These are phyloP conservation scores for Suillus hirtellus DNA, from an alignment of 768 basidiomycete species.

Conservation along the genomic window DNA sequence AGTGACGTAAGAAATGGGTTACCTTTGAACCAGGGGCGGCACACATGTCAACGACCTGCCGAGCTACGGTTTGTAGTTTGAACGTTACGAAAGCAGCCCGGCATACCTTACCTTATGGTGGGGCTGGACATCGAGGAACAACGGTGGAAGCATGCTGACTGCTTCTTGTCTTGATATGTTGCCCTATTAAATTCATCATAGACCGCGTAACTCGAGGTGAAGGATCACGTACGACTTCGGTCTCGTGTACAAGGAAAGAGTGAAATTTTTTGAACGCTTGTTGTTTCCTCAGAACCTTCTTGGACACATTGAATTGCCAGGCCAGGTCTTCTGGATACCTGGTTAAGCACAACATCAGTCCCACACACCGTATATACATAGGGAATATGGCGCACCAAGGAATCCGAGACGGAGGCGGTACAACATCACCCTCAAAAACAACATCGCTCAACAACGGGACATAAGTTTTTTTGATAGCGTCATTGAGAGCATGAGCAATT, in stretches of 20 bases:
- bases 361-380: background rate
- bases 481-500: conserved; percentile 72
- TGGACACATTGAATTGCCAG: conserved; percentile 95
- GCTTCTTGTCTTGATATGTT: conserved; percentile 96
- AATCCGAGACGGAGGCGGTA: conserved; percentile 81
- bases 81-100: conserved; percentile 1
- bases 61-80: conserved; percentile 8
- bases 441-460: conserved; percentile 75
- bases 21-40: conserved; percentile 98
- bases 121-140: conserved; percentile 92
- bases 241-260: conserved; percentile 95
- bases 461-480: conserved; percentile 73
- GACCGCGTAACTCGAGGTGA: background rate
- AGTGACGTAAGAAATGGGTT: conserved; percentile 7
- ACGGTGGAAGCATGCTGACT: conserved; percentile 98
- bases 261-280: conserved; percentile 95
- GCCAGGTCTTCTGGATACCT: conserved; percentile 96
- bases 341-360: background rate
- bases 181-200: conserved; percentile 52
- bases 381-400: conserved; percentile 60
- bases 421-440: conserved; percentile 69
- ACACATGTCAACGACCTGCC: conserved; percentile 92
- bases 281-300: conserved; percentile 82
- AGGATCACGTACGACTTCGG: conserved; percentile 78
- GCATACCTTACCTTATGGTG: conserved; percentile 67